Conservation (phyloP, 768 basidiomycete species). For the Russula virescens region DNA sequence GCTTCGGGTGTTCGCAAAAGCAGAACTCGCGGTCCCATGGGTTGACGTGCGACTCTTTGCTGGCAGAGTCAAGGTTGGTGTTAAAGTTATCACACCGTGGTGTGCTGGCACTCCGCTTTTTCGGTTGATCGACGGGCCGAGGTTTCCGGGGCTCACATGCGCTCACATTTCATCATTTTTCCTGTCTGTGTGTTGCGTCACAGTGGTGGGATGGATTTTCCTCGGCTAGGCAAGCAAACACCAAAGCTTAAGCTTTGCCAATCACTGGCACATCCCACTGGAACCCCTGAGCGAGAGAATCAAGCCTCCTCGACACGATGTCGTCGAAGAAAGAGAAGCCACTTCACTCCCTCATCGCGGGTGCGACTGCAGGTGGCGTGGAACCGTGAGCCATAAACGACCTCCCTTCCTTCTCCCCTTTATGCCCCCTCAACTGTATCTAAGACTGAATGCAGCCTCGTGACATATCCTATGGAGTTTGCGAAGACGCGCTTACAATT, state of each 20-base stretch:
- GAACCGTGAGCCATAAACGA: slow-evolving; percentile 62
- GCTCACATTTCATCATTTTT: no score
- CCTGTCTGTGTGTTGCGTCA: no score
- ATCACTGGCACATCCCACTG: no score
- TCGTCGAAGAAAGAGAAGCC: slow-evolving; percentile 72
- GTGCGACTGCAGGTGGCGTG: slow-evolving; percentile 85
- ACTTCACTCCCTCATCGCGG: slow-evolving; percentile 81
- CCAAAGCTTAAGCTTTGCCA: no score
- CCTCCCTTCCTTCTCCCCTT: background rate
- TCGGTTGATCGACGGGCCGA: background rate
- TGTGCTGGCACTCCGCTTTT: no score
- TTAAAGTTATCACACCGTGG: no score
- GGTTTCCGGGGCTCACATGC: no score
- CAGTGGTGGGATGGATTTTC: background rate
- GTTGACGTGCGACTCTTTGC: background rate
- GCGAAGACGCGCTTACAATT: slow-evolving; percentile 93
- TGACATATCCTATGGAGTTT: slow-evolving; percentile 90
- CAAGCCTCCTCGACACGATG: slow-evolving; percentile 29
- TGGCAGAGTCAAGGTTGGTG: no score
- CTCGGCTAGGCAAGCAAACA: background rate
- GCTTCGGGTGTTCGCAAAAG: slow-evolving; percentile 37
- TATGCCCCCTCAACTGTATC: slow-evolving; percentile 32
- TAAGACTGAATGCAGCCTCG: slow-evolving; percentile 48
- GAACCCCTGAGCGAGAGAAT: no score
- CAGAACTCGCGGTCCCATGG: slow-evolving; percentile 32